Conservation (phyloP, 805 yeast species). For the Yamadazyma olivae region DNA sequence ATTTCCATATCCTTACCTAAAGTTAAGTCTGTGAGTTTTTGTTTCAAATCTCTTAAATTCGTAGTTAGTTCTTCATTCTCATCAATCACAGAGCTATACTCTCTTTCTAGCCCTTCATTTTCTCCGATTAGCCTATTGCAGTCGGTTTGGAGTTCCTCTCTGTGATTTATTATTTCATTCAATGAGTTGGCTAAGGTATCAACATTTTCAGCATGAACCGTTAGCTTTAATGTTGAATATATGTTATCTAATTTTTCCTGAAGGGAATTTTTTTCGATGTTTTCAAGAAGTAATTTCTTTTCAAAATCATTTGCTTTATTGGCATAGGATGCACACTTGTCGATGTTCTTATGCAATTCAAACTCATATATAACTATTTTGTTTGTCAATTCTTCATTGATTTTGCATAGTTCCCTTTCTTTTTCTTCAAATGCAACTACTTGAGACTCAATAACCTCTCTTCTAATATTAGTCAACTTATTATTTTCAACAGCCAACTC, state of each 20-base stretch:
- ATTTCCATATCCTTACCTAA: too few relatives aligned
- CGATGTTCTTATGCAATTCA: background rate
- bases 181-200: too few relatives aligned
- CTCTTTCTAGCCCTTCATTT: slow-evolving; percentile 1
- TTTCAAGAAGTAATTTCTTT: slow-evolving; percentile 1
- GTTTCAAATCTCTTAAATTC: background rate
- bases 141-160: background rate
- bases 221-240: too few relatives aligned
- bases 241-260: too few relatives aligned
- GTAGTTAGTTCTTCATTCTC: background rate
- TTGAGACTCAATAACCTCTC: too few relatives aligned
- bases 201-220: too few relatives aligned
- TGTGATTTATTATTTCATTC: too few relatives aligned
- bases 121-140: slow-evolving; percentile 1
- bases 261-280: too few relatives aligned
- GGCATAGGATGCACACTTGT: too few relatives aligned
- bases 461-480: too few relatives aligned
- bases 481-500: background rate
- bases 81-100: background rate
- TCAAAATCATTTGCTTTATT: slow-evolving; percentile 3
- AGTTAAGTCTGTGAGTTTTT: too few relatives aligned
- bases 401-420: background rate
- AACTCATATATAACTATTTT: background rate
- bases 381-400: background rate
- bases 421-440: background rate